Base-by-base conservation (phyloP, 805 yeast species). In the Monosporozyma siamensis region DNA sequence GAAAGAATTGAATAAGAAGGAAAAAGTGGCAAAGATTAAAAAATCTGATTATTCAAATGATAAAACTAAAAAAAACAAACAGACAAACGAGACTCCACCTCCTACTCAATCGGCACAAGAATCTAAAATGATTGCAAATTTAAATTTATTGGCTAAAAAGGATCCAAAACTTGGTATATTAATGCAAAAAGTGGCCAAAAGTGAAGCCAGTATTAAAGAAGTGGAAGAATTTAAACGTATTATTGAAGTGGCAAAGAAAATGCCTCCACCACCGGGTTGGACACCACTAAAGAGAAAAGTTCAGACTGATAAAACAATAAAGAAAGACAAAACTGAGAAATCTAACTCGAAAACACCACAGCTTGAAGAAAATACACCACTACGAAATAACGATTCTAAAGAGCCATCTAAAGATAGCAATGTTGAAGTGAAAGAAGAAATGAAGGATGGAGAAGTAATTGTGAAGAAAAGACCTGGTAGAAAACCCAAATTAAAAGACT, bases 111-210 rank as follows among this genome's bases (percentile, higher is more conserved):
- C n/a, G 6, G 12, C 42, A 26, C 25, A 35, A 21, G 34, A 18
- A 17, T 20, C 82, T 34, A 76, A 82, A 48, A 86, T 90, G 84
- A 87, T 90, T 51, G 78, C 83, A 4, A 84, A 87, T 52, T 71
- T 90, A 54, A 89, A 89, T 54, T 70, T 82, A 1, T 78, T 90
- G 63, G 97, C 97, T 0, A 72, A 82, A 32, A 69, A 71, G 4
- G 94, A 88, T 54, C 70, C 77, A 0, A 71, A 78, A 4, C 63
- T 90, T 39, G 82, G 78, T 48, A 63, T 72, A 1, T 65, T 90
- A 41, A 88, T 90, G 96, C 78, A 80, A 48, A 74, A 72, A 4
- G 96, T 90, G 2, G 97, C 97, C 0, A 74, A 81, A 43, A 95
- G 95, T 4, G 71, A 69, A 20, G 95, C 96, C 0, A 60, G 78